Conservation (phyloP, 805 yeast species). For the Candida stauntonica region DNA sequence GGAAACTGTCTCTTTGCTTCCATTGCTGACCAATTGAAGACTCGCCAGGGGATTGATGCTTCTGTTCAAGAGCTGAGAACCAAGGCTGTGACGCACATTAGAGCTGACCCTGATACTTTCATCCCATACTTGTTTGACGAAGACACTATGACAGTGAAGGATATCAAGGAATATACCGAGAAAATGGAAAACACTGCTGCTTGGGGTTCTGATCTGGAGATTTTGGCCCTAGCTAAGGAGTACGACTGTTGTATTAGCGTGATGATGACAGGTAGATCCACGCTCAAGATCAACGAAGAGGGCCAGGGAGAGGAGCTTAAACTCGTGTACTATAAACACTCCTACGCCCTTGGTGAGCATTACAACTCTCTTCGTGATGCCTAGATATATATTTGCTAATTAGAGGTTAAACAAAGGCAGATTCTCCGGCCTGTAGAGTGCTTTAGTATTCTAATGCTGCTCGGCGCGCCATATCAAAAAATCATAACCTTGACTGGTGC, state of each 20-base stretch:
- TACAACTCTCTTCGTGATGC: slow-evolving; percentile 72
- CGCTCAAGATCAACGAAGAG: slow-evolving; percentile 57
- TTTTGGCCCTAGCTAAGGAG: slow-evolving; percentile 72
- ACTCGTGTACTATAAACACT: slow-evolving; percentile 78
- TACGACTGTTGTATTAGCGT: slow-evolving; percentile 72
- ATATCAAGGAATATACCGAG: slow-evolving; percentile 62
- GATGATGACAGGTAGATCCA: slow-evolving; percentile 71
- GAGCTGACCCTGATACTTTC: slow-evolving; percentile 61
- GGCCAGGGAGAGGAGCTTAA: slow-evolving; percentile 47
- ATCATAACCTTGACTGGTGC: too few relatives aligned
- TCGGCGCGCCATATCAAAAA: too few relatives aligned
- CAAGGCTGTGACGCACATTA: slow-evolving; percentile 62
- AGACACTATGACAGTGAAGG: slow-evolving; percentile 55
- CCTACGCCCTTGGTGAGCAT: slow-evolving; percentile 91
- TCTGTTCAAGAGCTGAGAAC: slow-evolving; percentile 54
- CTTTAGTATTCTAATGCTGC: too few relatives aligned
- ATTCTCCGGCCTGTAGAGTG: too few relatives aligned
- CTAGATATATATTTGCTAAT: background rate
- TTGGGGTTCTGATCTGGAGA: slow-evolving; percentile 97
- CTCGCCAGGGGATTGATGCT: slow-evolving; percentile 40
- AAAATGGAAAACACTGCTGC: slow-evolving; percentile 72
- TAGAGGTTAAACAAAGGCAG: too few relatives aligned
- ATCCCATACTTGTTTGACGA: slow-evolving; percentile 84
- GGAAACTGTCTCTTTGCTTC: slow-evolving; percentile 94
- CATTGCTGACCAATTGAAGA: slow-evolving; percentile 66